Conservation (phyloP, 768 basidiomycete genomes). For the Leccinum obscurum region DNA sequence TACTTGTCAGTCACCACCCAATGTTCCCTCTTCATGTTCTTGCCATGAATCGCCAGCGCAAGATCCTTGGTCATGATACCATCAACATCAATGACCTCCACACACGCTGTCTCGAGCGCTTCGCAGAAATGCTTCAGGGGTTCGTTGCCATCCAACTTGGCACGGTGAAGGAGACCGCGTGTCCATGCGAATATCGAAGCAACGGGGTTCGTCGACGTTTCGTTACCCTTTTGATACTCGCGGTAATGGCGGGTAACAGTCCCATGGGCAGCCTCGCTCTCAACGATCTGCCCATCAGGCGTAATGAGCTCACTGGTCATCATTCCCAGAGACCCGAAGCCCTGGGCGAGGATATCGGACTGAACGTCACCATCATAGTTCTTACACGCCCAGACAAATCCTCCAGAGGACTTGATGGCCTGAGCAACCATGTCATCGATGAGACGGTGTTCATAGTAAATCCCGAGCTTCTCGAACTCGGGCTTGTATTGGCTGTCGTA, state of each 20-base stretch:
- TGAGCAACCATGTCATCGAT: conserved; percentile 99
- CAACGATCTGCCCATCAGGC: conserved; percentile 89
- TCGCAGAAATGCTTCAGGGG: conserved; percentile 70
- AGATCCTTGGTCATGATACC: conserved; percentile 97
- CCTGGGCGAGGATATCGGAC: conserved; percentile 95
- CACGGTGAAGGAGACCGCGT: conserved; percentile 88
- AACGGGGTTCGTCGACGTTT: conserved; percentile 98
- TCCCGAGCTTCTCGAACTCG: conserved; percentile 65
- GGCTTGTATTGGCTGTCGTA: conserved; percentile 80
- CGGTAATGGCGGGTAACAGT: conserved; percentile 97
- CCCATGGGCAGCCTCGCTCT: conserved; percentile 96
- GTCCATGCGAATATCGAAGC: conserved; percentile 99
- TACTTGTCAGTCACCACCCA: conserved; percentile 96
- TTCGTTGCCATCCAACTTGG: conserved; percentile 86
- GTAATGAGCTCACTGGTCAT: conserved; percentile 97
- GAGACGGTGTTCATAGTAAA: conserved; percentile 95
- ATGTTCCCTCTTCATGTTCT: conserved; percentile 87
- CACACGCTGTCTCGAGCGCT: conserved; percentile 82
- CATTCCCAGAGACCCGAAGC: conserved; percentile 96
- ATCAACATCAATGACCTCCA: conserved; percentile 89
- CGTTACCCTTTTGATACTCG: conserved; percentile 95
- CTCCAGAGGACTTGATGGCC: conserved; percentile 93
- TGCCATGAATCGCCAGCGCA: conserved; percentile 91
- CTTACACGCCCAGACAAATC: conserved; percentile 78
- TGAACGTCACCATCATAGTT: conserved; percentile 88